Evolutionary conservation across 2,329 filamentous ascomycete genomes (phyloP), one percentile per base, ranked within the genome.

Genomic region (Biscogniauxia mediterranea): DNA sequence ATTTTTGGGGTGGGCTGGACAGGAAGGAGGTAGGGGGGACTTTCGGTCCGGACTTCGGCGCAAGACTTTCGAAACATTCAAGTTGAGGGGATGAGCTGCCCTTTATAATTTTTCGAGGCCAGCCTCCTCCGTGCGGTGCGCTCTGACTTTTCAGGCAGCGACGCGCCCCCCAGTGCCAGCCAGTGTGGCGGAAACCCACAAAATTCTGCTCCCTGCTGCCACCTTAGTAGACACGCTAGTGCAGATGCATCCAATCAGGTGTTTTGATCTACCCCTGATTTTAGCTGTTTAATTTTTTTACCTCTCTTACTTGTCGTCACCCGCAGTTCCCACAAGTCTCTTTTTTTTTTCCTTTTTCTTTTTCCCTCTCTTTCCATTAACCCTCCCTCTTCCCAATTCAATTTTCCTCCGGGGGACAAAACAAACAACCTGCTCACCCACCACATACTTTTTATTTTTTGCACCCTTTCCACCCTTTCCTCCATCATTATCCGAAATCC

Each of bases 11-110:
- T 68, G 69, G 73, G 65, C 64, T 63, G 64, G 54, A 32, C 28
- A 32, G 60, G 53, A 20, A 28, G 66, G 68, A 69, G 72, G 64
- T 68, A 70, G 70, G 69, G 71, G 71, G 71, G 80, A 81, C 80
- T 79, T 78, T 79, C 76, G 79, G 80, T 84, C 81, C 80, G 79
- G 77, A 80, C 77, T 83, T 84, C 81, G 80, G 77, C 80, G 78
- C 81, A 77, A 78, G 76, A 80, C 72, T 74, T 73, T 77, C 75
- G 73, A 78, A 80, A 79, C 75, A 75, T 73, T 74, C 71, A 78
- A 76, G 78, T 76, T 79, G 83, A 81, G 76, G 83, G 82, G 81
- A 80, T 77, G 77, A 74, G 74, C 74, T 72, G 73, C 77, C 83
- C 78, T 78, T 84, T 85, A 85, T 85, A 85, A 80, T 83, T 83